Base-by-base conservation (phyloP, 306 rosid species). In the Fragaria vesca region DNA sequence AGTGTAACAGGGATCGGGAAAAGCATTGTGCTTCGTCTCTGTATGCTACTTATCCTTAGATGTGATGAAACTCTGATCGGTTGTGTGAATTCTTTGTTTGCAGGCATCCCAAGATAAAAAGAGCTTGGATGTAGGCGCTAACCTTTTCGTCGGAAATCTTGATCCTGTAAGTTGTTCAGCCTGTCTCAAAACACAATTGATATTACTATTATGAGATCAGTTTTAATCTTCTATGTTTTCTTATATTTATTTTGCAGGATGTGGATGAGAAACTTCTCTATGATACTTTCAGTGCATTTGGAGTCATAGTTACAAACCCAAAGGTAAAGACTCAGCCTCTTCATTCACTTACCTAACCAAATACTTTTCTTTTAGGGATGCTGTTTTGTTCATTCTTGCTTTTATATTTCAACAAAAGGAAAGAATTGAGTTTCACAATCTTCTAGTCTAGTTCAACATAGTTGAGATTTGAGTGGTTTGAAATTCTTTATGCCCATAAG, bases 101-200 rank as follows among this genome's bases (percentile, higher is more conserved):
- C 62, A 95, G 99, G 99, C 99, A 32, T 88, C 99, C 80, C 99
- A 95, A 87, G 99, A 95, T 84, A 95, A 95, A 77, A 95, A 95
- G 84, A 93, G 96, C 85, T 87, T 95, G 91, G 99, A 93, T 76
- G 98, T 95, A 45, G 98, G 97, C 32, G 99, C 99, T 48, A 95
- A 93, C 78, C 99, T 93, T 87, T 95, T 93, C 83, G 90, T 93
- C 58, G 99, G 99, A 65, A 95, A 95, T 78, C 97, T 95, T 61
- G 99, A 95, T 69, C 97, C 97, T 10, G 98, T 95, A 83, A 88
- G 97, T 82, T 61, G 75, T 80, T 77, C 26, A 17, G 13, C 48
- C 57, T 73, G 24, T 81, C 71, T 47, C 15, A 55, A 34, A 62
- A 60, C 78, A 51, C 8, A 17, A 28, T 38, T 7, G 65, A 17